A percentile compares a stretch with the other conserved stretches of the same genome.
Conservation (phyloP, 192 early-diverging fungal species). For the Phycomyces blakesleeanus region DNA sequence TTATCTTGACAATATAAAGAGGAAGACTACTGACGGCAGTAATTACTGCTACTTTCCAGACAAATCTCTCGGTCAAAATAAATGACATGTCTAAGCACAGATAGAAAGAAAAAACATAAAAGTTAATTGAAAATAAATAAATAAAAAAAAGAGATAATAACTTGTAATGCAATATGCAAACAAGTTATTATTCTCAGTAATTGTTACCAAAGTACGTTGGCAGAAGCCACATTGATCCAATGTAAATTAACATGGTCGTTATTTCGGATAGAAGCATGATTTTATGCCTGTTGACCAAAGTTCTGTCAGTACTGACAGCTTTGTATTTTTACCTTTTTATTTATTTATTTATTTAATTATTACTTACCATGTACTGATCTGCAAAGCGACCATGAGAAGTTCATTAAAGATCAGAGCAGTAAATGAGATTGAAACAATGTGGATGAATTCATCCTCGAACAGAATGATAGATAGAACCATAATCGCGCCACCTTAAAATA, state of each 20-base stretch:
- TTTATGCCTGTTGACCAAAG: constrained; percentile 54
- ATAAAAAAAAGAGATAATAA: no score
- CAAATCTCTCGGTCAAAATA: constrained; percentile 78
- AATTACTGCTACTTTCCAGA: constrained; percentile 89
- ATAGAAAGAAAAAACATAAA: no score
- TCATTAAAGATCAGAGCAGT: constrained; percentile 93
- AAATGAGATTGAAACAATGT: constrained; percentile 93
- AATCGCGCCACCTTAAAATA: constrained; percentile 73
- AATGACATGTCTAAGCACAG: constrained; percentile 83
- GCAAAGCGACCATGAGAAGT: constrained; percentile 91
- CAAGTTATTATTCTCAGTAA: constrained; percentile 13
- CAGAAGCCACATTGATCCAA: constrained; percentile 85
- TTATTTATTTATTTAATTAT: no score
- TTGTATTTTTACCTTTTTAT: neutral
- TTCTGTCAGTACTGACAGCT: neutral
- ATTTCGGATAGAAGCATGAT: constrained; percentile 86
- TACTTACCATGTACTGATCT: constrained; percentile 84
- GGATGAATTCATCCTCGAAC: constrained; percentile 94
- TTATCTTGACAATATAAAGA: constrained; percentile 79
- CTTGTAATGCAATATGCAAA: neutral
- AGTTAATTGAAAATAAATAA: no score
- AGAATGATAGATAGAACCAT: constrained; percentile 93
- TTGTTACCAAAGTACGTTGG: constrained; percentile 86
- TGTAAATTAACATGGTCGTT: constrained; percentile 76
- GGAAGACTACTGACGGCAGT: constrained; percentile 84